These are phyloP conservation scores for Colletotrichum plurivorum DNA, from an alignment of 2,329 filamentous ascomycete species.

Conservation along the genomic window DNA sequence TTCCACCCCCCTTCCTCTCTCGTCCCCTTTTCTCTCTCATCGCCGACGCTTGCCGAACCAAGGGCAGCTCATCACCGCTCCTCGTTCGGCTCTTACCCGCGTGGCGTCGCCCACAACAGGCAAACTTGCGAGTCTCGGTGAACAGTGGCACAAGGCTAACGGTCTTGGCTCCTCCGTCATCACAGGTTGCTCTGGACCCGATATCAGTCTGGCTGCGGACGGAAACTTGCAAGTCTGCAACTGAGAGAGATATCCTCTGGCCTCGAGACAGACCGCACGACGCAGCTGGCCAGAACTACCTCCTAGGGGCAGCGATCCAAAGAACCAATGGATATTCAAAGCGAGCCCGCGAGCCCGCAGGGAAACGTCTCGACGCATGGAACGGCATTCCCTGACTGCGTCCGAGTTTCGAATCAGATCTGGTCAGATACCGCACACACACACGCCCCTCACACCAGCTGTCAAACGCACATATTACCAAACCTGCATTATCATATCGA, in stretches of 20 bases:
- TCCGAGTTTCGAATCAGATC: not conserved
- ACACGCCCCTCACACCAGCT: not conserved
- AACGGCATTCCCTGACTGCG: not conserved
- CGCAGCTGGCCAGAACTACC: no score
- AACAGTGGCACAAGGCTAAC: not conserved
- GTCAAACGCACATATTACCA: not conserved
- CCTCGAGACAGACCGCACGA: no score
- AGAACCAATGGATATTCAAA: no score
- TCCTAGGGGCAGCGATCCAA: no score
- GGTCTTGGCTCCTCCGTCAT: slow-evolving; percentile 4
- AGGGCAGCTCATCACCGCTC: not conserved
- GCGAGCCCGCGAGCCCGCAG: no score
- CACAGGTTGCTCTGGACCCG: not conserved
- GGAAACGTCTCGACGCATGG: no score
- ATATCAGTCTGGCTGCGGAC: not conserved
- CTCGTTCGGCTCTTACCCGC: slow-evolving; percentile 17
- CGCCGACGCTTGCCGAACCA: slow-evolving; percentile 7
- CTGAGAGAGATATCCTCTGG: not conserved
- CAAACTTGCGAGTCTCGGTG: slow-evolving; percentile 30
- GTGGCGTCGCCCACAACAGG: slow-evolving; percentile 31
- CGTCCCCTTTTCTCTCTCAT: not conserved
- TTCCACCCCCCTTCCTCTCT: not conserved
- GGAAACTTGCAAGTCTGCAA: slow-evolving; percentile 1
- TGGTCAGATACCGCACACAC: not conserved
- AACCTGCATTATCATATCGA: not conserved